A percentile compares a stretch with the other conserved stretches of the same genome.
phyloP scores from a whole-genome alignment of 31 red algal genomes.

The Porphyra umbilicalis region DNA sequence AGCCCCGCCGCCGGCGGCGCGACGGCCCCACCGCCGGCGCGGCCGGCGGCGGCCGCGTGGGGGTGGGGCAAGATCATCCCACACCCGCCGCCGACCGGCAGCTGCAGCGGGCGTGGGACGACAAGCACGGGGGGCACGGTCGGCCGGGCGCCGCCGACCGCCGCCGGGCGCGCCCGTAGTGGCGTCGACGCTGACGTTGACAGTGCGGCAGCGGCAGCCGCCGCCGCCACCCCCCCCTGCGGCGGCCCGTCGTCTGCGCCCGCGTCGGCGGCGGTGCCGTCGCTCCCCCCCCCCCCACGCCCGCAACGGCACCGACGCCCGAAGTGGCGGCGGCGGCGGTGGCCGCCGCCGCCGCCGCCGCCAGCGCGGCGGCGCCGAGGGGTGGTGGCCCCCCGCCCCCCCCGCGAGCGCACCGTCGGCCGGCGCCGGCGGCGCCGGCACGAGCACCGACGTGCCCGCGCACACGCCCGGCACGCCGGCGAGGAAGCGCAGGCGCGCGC shows the following conservation, averaged over 20 bases:
- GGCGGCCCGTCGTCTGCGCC: too few relatives aligned
- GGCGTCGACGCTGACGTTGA: too few relatives aligned
- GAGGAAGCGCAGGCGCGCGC: background rate
- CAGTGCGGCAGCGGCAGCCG: too few relatives aligned
- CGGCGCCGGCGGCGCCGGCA: background rate
- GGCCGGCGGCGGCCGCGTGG: background rate
- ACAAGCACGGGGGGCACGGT: too few relatives aligned
- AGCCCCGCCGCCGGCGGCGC: background rate
- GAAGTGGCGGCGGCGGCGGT: too few relatives aligned
- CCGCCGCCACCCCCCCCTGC: too few relatives aligned
- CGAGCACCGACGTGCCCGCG: background rate
- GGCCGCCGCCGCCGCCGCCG: background rate
- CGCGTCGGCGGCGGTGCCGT: background rate
- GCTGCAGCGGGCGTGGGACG: background rate
- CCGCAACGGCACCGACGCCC: too few relatives aligned
- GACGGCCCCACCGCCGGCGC: background rate
- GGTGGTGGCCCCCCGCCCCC: background rate
- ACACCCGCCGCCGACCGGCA: too few relatives aligned
- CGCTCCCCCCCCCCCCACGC: background rate
- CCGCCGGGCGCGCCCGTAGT: too few relatives aligned
- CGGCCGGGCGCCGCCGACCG: too few relatives aligned
- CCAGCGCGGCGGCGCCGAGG: background rate
- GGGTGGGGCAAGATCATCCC: too few relatives aligned
- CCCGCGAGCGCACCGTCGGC: background rate
- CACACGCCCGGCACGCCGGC: background rate